phyloP scores from a whole-genome alignment of 2,329 filamentous ascomycete species.

The Fusarium marasasianum region DNA sequence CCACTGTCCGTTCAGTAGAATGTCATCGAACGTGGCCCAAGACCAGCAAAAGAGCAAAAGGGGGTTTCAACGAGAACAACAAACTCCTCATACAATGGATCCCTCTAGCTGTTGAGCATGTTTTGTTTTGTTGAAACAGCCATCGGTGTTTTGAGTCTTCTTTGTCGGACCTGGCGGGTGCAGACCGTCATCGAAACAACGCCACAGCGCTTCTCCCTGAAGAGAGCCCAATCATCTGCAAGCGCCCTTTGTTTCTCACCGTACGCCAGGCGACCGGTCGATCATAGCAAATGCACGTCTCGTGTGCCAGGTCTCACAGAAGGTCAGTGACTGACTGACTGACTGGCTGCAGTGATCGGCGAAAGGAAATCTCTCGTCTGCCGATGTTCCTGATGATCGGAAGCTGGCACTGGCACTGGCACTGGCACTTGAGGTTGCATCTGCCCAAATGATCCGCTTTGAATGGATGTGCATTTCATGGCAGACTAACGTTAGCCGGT shows the following conservation, averaged over 20 bases:
- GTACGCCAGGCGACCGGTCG: background rate
- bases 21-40: conserved; percentile 17
- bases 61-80: background rate
- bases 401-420: background rate
- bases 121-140: conserved; percentile 11
- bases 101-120: background rate
- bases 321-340: background rate
- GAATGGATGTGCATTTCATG: conserved; percentile 1
- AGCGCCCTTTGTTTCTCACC: conserved; percentile 4
- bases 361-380: background rate
- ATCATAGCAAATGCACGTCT: background rate
- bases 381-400: background rate
- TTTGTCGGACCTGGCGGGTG: conserved; percentile 9
- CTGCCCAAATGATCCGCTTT: background rate
- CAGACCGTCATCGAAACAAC: conserved; percentile 12
- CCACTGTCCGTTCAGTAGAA: conserved; percentile 10
- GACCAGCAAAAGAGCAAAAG: background rate
- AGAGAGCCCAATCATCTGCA: conserved; percentile 10
- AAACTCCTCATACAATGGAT: background rate
- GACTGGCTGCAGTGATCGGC: background rate
- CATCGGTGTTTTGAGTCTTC: conserved; percentile 20
- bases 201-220: conserved; percentile 26
- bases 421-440: background rate
- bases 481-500: background rate
- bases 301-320: background rate